Evolutionary conservation across 2,329 filamentous ascomycete species (phyloP).

Genomic region (Davidsoniella australis): DNA sequence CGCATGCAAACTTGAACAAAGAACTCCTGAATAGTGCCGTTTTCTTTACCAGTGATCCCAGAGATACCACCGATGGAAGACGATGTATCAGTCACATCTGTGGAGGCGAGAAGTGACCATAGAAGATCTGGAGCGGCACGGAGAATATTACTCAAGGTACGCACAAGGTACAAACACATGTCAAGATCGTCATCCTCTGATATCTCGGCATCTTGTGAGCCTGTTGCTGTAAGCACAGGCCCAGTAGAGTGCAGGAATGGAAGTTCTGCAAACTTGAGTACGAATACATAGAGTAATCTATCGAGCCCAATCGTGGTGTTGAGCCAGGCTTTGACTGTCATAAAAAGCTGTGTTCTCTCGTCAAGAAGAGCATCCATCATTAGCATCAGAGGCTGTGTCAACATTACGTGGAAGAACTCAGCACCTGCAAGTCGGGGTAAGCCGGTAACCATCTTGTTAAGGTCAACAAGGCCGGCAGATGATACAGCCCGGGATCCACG

Average conservation of each 20-base stretch:
- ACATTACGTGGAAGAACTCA: conserved; percentile 52
- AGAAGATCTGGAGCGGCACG: conserved; percentile 49
- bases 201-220: conserved; percentile 16
- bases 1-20: conserved; percentile 48
- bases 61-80: conserved; percentile 25
- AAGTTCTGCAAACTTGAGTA: conserved; percentile 38
- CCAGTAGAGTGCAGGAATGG: conserved; percentile 27
- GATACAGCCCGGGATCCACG: conserved; percentile 25
- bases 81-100: conserved; percentile 32
- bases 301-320: conserved; percentile 47
- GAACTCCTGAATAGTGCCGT: conserved; percentile 48
- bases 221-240: conserved; percentile 3
- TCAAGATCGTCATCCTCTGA: conserved; percentile 51
- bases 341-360: conserved; percentile 54
- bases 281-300: conserved; percentile 44
- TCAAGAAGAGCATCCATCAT: conserved; percentile 64
- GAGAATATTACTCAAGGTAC: conserved; percentile 56
- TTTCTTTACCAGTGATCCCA: conserved; percentile 31
- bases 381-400: conserved; percentile 66
- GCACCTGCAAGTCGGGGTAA: conserved; percentile 32
- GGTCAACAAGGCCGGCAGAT: conserved; percentile 4
- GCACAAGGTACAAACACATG: conserved; percentile 62
- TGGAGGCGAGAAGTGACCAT: conserved; percentile 54
- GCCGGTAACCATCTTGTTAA: conserved; percentile 17
- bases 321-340: conserved; percentile 68